Base-by-base conservation (phyloP, 2,329 filamentous ascomycete species). In the Fusarium albosuccineum region DNA sequence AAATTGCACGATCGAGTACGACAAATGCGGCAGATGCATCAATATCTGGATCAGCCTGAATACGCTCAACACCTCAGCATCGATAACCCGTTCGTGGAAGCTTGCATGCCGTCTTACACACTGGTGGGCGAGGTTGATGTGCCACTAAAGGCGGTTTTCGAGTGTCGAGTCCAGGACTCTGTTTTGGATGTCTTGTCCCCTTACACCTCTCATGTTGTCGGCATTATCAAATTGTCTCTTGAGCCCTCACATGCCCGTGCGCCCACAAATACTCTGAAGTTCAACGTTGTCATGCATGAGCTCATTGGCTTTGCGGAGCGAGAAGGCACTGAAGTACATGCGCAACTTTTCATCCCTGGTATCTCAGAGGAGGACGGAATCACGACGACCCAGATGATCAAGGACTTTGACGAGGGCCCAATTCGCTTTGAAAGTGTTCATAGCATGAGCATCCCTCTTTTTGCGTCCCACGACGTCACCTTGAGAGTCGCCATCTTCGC, bases 251-350 rank as follows among this genome's bases (percentile, higher is more conserved):
- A 93, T 48, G 94, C 95, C 3, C 91, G 97, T 73, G 95, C 94
- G 5, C 96, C 96, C 13, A 92, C 93, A 11, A 96, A 92, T 60
- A 97, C 93, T 3, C 82, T 98, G 60, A 99, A 98, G 77, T 99
- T 99, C 82, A 99, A 98, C 73, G 94, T 98, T 6, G 94, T 98
- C 33, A 97, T 99, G 93, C 94, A 97, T 74, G 94, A 98, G 75
- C 88, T 99, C 81, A 82, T 96, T 36, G 96, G 96, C 1, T 99
- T 99, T 71, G 92, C 96, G 0, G 96, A 99, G 80, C 89, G 95
- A 65, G 96, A 99, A 81, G 96, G 96, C 13, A 97, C 93, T 0
- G 92, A 97, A 69, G 94, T 99, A 29, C 96, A 99, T 78, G 96
- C 94, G 1, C 94, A 98, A 79, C 87, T 99, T n/a, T 98, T 97